phyloP scores from a whole-genome alignment of 2,329 filamentous ascomycete species.

The Bipolaris victoriae region DNA sequence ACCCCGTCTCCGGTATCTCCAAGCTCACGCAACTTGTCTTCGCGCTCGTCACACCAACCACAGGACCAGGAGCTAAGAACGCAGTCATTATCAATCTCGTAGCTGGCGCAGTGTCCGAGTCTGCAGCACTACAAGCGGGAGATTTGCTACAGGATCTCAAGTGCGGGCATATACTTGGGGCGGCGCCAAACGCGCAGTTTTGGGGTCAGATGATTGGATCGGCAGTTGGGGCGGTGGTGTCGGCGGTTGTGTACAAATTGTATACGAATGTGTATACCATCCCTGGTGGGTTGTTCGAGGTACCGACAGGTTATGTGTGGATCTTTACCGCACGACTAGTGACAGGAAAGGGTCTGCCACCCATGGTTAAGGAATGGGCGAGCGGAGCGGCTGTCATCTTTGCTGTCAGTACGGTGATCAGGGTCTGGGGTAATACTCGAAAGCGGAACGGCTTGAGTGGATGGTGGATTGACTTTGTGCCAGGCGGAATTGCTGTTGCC shows the following conservation, averaged over 20 bases:
- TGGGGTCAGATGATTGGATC: constrained; percentile 95
- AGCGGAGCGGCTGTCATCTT: constrained; percentile 77
- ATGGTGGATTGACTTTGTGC: constrained; percentile 76
- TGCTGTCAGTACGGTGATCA: constrained; percentile 70
- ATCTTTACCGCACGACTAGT: constrained; percentile 94
- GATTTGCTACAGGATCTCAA: constrained; percentile 98
- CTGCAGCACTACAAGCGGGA: constrained; percentile 88
- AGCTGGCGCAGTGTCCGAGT: constrained; percentile 85
- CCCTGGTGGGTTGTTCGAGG: constrained; percentile 87
- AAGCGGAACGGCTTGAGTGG: constrained; percentile 43
- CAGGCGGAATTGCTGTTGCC: constrained; percentile 93
- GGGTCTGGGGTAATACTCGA: constrained; percentile 55
- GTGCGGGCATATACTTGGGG: constrained; percentile 90
- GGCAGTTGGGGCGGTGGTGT: constrained; percentile 82
- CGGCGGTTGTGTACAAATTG: constrained; percentile 83
- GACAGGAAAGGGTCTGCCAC: constrained; percentile 84
- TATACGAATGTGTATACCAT: constrained; percentile 91
- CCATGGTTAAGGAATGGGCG: constrained; percentile 82
- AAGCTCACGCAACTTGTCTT: constrained; percentile 97
- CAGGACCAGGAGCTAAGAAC: constrained; percentile 65
- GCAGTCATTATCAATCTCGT: constrained; percentile 95
- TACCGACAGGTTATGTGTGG: constrained; percentile 96
- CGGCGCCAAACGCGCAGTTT: constrained; percentile 92
- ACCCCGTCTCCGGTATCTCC: constrained; percentile 94
- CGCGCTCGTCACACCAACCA: constrained; percentile 78